Evolutionary conservation across 768 basidiomycete genomes (phyloP), one percentile per base, ranked within the genome.

Genomic region (Boletus edulis): DNA sequence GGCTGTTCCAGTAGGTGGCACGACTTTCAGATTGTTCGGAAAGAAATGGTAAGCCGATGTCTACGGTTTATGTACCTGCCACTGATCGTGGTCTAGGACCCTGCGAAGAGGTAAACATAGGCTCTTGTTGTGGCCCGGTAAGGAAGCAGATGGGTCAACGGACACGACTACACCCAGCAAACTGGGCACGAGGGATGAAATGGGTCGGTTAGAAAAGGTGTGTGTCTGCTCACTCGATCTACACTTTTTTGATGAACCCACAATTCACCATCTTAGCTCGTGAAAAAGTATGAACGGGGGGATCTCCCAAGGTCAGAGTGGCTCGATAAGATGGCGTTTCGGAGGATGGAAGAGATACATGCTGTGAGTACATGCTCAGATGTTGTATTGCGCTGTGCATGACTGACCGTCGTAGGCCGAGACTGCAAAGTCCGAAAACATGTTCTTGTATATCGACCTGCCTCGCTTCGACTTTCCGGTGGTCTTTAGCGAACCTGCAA

Each of bases 401-500:
- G 40, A n/a, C 39, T 46, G 7, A 47, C 42, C 34, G 7, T 32
- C n/a, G 0, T 59, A 98, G 93, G 86, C 86, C 7, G 95, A 97
- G 72, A 85, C 93, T 0, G 86, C 86, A 60, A 95, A 94, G 70
- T 96, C 94, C 1, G 86, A 94, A 55, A 91, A 93, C 63, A 77
- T 98, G n/a, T 98, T 91, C 69, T 81, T 98, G 12, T 98, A 98
- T 70, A 86, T 98, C 42, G 97, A 98, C 74, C 70, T 98, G 24
- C 97, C 95, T 1, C 83, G 93, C 35, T 99, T 98, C 67, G 96
- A 98, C 67, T 98, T 98, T 67, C 97, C 97, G 0, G 89, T 99
- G 18, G 87, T 98, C 51, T 99, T 90, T 70, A 91, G 88, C 59
- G 96, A 99, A 74, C 83, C 89, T 10, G 91, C 89, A 40, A 61